Evolutionary conservation across 306 rosid species (phyloP), one percentile per base, ranked within the genome.

Genomic region (Rosa lucieae): DNA sequence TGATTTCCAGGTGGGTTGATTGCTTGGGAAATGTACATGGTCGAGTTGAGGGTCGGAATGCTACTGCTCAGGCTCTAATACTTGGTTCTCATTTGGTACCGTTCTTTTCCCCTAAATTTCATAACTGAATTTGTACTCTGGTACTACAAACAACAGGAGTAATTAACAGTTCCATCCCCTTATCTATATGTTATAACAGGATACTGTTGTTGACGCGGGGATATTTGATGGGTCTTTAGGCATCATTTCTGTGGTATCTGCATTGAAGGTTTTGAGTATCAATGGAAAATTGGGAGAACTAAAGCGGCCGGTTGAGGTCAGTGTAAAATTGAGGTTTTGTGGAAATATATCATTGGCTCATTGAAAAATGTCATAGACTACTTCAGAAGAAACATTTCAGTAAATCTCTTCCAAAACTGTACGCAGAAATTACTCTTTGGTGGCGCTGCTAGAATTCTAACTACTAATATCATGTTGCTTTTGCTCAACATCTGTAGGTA

Each of bases 131-230:
- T 51, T 10, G 35, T 20, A 20, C 10, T 48, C 44, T 21, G 20
- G 21, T 7, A n/a, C n/a, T 26, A 32, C 69, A 4, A 8, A 43
- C 56, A 46, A 10, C 46, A 82, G 8, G 21, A 49, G 61, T 58
- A 52, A 15, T 67, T 84, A 70, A 78, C 70, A 67, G 44, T 76
- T 55, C 37, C 8, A 56, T 37, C 23, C 43, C 40, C 35, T 32
- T 13, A 3, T 63, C 5, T 84, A 14, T 61, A 71, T 80, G 76
- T 56, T 12, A 48, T 23, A 21, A 40, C 43, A 95, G 99, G 99
- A 95, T 71, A 95, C 98, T 12, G 98, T 95, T 71, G 88, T 91
- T 79, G 98, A 95, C 90, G 99, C 95, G 35, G 99, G 99, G 76
- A 94, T 84, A 67, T 92, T 88, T 85, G 99, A 94, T 83, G 99